These are phyloP conservation scores for Thielaviopsis populi DNA, from an alignment of 2,329 filamentous ascomycete species.

Conservation along the genomic window DNA sequence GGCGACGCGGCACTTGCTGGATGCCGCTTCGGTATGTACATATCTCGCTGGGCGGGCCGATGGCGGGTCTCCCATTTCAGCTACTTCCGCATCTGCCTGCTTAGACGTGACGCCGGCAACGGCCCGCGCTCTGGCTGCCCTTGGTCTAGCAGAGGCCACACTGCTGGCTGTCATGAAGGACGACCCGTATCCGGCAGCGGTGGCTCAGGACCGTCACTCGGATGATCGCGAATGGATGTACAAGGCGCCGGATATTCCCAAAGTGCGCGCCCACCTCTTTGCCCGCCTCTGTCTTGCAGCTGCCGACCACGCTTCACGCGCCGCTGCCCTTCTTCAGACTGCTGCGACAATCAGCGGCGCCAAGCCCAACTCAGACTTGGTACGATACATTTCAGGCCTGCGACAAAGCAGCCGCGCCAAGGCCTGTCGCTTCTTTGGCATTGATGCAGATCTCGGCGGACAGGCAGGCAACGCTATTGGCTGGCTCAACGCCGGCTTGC, in stretches of 20 bases:
- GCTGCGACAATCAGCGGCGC: constrained; percentile 20
- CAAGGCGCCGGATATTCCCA: constrained; percentile 70
- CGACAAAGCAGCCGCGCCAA: constrained; percentile 62
- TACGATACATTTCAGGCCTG: constrained; percentile 63
- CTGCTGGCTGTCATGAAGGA: constrained; percentile 84
- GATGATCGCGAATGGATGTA: constrained; percentile 95
- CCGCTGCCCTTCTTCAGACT: constrained; percentile 36
- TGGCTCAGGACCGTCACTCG: constrained; percentile 67
- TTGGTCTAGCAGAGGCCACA: constrained; percentile 77
- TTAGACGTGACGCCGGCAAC: constrained; percentile 39
- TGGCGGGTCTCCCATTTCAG: not conserved
- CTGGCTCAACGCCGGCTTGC: constrained; percentile 66
- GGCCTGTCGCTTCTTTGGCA: constrained; percentile 77
- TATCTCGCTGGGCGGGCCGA: constrained; percentile 49
- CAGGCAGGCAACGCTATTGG: constrained; percentile 74
- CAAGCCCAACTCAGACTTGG: constrained; percentile 48
- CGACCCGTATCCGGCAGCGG: constrained; percentile 74
- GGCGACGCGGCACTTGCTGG: constrained; percentile 63
- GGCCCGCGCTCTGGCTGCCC: constrained; percentile 41
- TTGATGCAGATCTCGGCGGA: constrained; percentile 72
- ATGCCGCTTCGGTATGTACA: constrained; percentile 63
- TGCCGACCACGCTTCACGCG: constrained; percentile 70
- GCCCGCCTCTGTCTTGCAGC: constrained; percentile 77
- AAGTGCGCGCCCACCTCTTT: constrained; percentile 77
- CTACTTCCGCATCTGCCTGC: constrained; percentile 29